phyloP scores from a whole-genome alignment of 768 basidiomycete species.

The Mycena capillaripes region DNA sequence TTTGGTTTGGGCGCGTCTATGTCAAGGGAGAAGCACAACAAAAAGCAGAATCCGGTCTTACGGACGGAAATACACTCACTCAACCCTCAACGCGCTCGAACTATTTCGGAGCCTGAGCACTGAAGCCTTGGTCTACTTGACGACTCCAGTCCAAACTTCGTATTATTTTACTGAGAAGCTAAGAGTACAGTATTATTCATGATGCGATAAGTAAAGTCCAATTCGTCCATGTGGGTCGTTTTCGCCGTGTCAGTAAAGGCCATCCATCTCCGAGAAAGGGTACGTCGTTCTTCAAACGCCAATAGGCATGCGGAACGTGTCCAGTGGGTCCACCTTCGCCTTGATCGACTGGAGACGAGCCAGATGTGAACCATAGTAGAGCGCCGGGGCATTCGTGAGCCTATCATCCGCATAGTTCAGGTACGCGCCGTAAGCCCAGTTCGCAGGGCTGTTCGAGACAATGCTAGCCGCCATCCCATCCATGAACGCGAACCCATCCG shows the following conservation, averaged over 20 bases:
- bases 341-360: conserved; percentile 35
- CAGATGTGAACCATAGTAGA: conserved; percentile 39
- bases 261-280: too few relatives aligned
- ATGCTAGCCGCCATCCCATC: conserved; percentile 54
- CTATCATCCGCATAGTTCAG: conserved; percentile 57
- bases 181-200: too few relatives aligned
- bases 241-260: too few relatives aligned
- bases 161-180: too few relatives aligned
- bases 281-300: conserved; percentile 5
- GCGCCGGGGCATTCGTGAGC: conserved; percentile 25
- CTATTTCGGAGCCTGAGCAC: too few relatives aligned
- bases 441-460: conserved; percentile 49
- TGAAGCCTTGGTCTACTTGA: too few relatives aligned
- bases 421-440: conserved; percentile 60
- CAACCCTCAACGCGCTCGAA: too few relatives aligned
- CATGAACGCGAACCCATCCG: conserved; percentile 58
- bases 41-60: conserved; percentile 24
- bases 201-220: too few relatives aligned
- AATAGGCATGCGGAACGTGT: conserved; percentile 38
- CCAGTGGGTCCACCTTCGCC: conserved; percentile 33
- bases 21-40: conserved; percentile 9
- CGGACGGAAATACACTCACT: too few relatives aligned
- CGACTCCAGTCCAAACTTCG: too few relatives aligned
- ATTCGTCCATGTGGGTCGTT: not conserved
- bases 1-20: conserved; percentile 4